Base-by-base conservation (phyloP, 202 grass and related monocot species). In the Panicum virgatum region DNA sequence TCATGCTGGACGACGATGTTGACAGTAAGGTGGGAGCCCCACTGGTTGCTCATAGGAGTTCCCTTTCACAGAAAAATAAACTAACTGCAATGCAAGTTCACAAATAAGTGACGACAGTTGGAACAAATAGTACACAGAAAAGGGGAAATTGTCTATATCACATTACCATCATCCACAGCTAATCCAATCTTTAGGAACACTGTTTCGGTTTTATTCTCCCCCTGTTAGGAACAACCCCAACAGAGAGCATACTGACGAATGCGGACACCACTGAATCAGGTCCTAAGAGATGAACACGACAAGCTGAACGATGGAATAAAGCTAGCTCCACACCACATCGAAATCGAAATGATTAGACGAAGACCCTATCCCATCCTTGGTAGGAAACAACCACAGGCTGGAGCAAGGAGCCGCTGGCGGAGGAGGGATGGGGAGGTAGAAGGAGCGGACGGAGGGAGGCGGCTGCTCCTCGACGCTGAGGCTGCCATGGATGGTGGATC, bases 401-500 rank as follows among this genome's bases (percentile, higher is more conserved):
- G 72, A 39, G 6, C 20, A 48, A 66, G 11, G 46, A 18, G 37
- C 38, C n/a, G n/a, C 34, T 23, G 29, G 59, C 14, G 9, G 36
- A 9, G 72, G 48, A 56, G 29, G 3, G 10, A 1, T 20, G 8
- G 2, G 0, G 54, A 46, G 15, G n/a, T n/a, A 42, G 9, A 5
- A 5, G 11, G 40, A n/a, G 62, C 72, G 23, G 1, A 16, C 0
- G 71, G 22, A 40, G 5, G 6, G 0, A 1, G 54, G 47, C 19
- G 7, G 16, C 79, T 92, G 85, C 79, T 96, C 93, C 68, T 91
- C 90, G 62, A 84, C 66, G 80, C 89, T 88, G 76, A 52, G 84
- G 52, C 77, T 81, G 58, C 93, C 93, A 75, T 96, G 90, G 52
- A 96, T 25, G 87, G 82, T 85, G 85, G 80, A 87, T 76, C 93